A percentile compares a stretch with the other conserved stretches of the same genome.
These are phyloP conservation scores for Tympanopsis confertula DNA, from an alignment of 2,329 filamentous ascomycete genomes.

Conservation along the genomic window DNA sequence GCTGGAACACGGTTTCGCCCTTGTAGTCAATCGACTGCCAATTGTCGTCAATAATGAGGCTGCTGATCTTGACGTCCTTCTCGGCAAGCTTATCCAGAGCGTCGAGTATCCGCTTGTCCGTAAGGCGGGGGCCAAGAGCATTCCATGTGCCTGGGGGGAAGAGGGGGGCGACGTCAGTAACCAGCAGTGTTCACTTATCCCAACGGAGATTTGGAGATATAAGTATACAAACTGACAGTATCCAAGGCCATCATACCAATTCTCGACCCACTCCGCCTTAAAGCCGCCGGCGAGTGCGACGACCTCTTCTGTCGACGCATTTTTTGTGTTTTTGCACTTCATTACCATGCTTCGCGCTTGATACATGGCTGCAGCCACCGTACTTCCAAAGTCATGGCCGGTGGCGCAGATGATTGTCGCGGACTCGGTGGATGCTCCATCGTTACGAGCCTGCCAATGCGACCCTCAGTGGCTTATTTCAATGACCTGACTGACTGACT, in stretches of 20 bases:
- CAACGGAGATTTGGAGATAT: neutral
- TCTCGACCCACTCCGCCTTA: constrained; percentile 60
- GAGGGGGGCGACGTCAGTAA: neutral
- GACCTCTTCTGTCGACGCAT: constrained; percentile 32
- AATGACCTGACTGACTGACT: constrained; percentile 7
- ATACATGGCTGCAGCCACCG: constrained; percentile 74
- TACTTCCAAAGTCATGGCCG: constrained; percentile 61
- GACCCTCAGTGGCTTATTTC: neutral
- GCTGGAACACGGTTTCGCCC: constrained; percentile 38
- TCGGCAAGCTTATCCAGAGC: constrained; percentile 63
- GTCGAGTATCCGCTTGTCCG: constrained; percentile 65
- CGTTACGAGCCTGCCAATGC: constrained; percentile 48
- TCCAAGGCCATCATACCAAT: constrained; percentile 85
- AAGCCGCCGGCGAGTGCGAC: constrained; percentile 33
- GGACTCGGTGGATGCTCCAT: constrained; percentile 40
- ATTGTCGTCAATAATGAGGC: constrained; percentile 90
- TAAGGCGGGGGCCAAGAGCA: constrained; percentile 71
- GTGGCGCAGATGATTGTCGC: constrained; percentile 60
- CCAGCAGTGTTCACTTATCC: constrained; percentile 4
- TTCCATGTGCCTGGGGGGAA: constrained; percentile 68
- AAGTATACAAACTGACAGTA: constrained; percentile 53
- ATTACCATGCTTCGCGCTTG: constrained; percentile 62
- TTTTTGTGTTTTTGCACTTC: constrained; percentile 26
- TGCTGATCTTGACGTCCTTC: constrained; percentile 66
- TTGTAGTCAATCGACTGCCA: constrained; percentile 68